Evolutionary conservation across 2,329 filamentous ascomycete genomes (phyloP), one percentile per base, ranked within the genome.

Genomic region (Pyrenophora tritici-repentis): DNA sequence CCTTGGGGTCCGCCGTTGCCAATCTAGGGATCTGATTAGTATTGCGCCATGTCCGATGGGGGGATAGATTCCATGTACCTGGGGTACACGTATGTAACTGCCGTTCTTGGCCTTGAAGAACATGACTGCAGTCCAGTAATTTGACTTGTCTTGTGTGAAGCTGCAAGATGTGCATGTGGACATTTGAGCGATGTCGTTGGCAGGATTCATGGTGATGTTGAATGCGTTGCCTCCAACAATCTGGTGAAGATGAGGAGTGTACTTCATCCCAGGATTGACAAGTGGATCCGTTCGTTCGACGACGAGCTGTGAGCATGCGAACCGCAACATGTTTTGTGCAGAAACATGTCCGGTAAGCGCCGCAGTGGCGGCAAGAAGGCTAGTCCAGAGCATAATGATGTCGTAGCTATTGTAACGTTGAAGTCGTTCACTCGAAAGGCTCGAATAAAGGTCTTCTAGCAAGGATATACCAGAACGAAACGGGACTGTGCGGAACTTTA

Each of bases 121-220:
- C 68, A 71, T 71, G 38, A 71, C 68, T 1, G 68, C 68, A 5
- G 68, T 71, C 68, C 68, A 71, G 54, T 71, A 71, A 47, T 70
- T 71, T 1, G 65, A 68, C 56, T 66, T 68, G 32, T 71, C 68
- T 47, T 71, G 64, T 9, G 49, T 41, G 47, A 69, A 70, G 38
- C 48, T 63, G 56, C 68, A 71, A 4, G 67, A 70, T 47, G 68
- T 71, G 60, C 68, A 71, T 18, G 57, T 71, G 10, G 68, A 70
- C 4, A 52, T 38, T 45, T 61, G 42, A 16, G 64, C 58, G 0
- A 56, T 52, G 47, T 70, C 67, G 31, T 58, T 55, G 12, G 41
- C 32, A 3, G 68, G 68, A 43, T 71, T 66, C 68, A 71, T 71
- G 38, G 65, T 68, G 35, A 71, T 50, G 46, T 70, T 71, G 66